Conservation (phyloP, 495 filamentous ascomycete species). For the Parmelia sp. region DNA sequence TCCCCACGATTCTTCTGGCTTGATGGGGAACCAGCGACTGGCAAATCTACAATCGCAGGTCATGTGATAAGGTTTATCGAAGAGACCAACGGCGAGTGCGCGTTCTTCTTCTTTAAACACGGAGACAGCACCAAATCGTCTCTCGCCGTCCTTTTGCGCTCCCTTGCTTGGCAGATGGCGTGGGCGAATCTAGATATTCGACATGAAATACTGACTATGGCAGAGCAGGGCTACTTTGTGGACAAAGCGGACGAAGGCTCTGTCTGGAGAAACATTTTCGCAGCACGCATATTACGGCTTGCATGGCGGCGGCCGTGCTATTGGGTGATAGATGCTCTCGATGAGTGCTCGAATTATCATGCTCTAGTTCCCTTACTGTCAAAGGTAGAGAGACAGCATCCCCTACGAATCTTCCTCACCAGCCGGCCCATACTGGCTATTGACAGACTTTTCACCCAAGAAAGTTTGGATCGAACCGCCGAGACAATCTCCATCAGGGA, state of each 20-base stretch:
- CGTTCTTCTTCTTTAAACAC: not conserved
- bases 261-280: not conserved
- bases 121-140: not conserved
- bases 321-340: not conserved
- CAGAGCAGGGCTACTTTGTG: not conserved
- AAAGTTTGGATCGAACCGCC: not conserved
- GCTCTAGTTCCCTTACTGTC: not conserved
- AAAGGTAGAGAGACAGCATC: not conserved
- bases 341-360: not conserved
- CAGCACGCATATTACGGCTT: not conserved
- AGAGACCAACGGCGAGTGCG: not conserved
- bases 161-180: not conserved
- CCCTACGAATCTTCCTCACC: not conserved
- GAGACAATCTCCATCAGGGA: not conserved
- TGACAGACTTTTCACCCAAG: not conserved
- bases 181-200: not conserved
- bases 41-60: constrained; percentile 34
- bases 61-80: not conserved
- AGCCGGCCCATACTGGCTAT: not conserved
- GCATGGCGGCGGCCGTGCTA: not conserved
- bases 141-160: not conserved
- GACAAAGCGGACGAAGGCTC: not conserved
- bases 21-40: constrained; percentile 30
- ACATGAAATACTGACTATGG: not conserved
- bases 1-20: constrained; percentile 32